Base-by-base conservation (phyloP, 2,329 filamentous ascomycete genomes). In the Fusarium brevicatenulatum region DNA sequence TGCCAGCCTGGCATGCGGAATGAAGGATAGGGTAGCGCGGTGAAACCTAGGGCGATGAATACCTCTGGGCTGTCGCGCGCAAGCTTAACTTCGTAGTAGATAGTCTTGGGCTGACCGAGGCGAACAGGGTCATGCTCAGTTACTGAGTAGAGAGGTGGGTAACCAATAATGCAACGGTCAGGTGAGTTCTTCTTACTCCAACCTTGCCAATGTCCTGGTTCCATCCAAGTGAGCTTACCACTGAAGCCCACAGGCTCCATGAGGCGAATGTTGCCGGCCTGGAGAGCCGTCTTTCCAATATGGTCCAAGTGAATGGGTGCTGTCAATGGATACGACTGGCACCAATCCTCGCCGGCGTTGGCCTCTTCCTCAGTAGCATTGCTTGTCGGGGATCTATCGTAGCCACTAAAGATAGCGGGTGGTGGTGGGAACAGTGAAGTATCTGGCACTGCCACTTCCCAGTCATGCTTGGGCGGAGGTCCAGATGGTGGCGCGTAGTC, bases 1-100 rank as follows among this genome's bases (percentile, higher is more conserved):
- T 96, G 92, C 93, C 93, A 95, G 4, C 93, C 93, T 0, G 93
- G 93, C 67, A 95, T 87, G 12, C 93, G 88, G 84, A 94, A 95
- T 0, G 87, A 86, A 11, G 93, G 93, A 78, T 95, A 95, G 12
- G 93, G 93, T 53, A 92, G 88, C 3, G 92, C 93, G 0, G 88
- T 83, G 80, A 91, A 94, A 15, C 93, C 93, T 15, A 95, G 79
- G 0, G 90, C 92, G 2, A 95, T 83, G 43, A 82, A 83, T 57
- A 86, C 81, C 64, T 87, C 86, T 8, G 75, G 74, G 28, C 85
- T 85, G 61, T 87, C 82, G 23, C 80, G 76, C 6, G 83, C 81
- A 37, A 94, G 84, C 58, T 85, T 85, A 15, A 95, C 85, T 78
- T 95, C 93, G 80, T 91, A 95, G 85, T 95, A 95, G 58, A 92